phyloP scores from a whole-genome alignment of 768 basidiomycete genomes.

The Clitopilus hobsonii region DNA sequence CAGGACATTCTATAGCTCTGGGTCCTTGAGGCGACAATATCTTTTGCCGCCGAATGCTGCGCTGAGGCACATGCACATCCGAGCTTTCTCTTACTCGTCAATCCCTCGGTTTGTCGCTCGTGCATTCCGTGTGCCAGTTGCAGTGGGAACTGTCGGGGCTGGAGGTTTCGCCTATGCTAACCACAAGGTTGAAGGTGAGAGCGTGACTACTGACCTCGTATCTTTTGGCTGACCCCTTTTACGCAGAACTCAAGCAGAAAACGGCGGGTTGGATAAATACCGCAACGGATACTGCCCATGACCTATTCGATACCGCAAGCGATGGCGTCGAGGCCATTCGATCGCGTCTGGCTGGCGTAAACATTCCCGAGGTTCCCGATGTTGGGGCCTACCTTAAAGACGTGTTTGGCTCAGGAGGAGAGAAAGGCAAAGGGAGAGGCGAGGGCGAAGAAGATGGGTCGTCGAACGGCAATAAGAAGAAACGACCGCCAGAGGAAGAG shows the following conservation, averaged over 20 bases:
- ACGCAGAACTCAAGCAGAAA: conserved; percentile 65
- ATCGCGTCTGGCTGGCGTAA: conserved; percentile 54
- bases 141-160: conserved; percentile 84
- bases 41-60: conserved; percentile 33
- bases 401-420: conserved; percentile 32
- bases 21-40: conserved; percentile 48
- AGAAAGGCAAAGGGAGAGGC: conserved; percentile 25
- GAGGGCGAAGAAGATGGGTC: conserved; percentile 24
- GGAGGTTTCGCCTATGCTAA: conserved; percentile 93
- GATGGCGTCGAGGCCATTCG: conserved; percentile 35
- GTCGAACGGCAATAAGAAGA: conserved; percentile 21
- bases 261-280: conserved; percentile 62
- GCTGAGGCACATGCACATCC: conserved; percentile 65
- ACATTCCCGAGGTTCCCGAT: conserved; percentile 53
- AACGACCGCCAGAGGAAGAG: conserved; percentile 51
- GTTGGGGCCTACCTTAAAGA: conserved; percentile 57
- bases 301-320: conserved; percentile 64
- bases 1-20: conserved; percentile 50
- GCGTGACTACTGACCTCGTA: not conserved
- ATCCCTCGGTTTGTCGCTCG: conserved; percentile 86
- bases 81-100: conserved; percentile 80
- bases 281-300: conserved; percentile 67
- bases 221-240: conserved; percentile 4
- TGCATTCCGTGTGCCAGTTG: conserved; percentile 85
- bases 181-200: conserved; percentile 90